Evolutionary conservation across 345 rosid species (phyloP).

Genomic region (Cochlearia excelsa): DNA sequence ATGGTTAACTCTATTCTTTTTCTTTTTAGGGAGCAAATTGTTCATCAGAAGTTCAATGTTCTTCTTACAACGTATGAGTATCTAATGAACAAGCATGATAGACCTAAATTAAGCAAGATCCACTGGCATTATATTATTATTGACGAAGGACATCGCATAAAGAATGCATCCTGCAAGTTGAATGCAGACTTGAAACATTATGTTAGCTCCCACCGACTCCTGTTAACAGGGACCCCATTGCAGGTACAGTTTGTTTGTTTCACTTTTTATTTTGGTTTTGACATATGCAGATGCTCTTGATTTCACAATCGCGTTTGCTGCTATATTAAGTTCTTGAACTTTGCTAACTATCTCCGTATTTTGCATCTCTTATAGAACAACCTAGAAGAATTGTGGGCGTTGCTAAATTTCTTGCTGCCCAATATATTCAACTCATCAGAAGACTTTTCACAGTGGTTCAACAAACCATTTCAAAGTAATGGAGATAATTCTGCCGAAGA

Average conservation of each 20-base stretch:
- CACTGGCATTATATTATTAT: constrained; percentile 90
- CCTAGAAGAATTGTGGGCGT: constrained; percentile 90
- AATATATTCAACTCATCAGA: constrained; percentile 92
- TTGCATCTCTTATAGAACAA: constrained; percentile 56
- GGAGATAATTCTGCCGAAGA: constrained; percentile 84
- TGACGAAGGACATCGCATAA: constrained; percentile 95
- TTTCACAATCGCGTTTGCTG: constrained; percentile 7
- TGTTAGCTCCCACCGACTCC: constrained; percentile 73
- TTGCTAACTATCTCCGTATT: constrained; percentile 1
- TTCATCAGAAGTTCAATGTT: constrained; percentile 82
- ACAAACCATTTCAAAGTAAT: constrained; percentile 87
- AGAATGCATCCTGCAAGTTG: constrained; percentile 95
- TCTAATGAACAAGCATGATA: constrained; percentile 93
- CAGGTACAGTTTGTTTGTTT: constrained; percentile 48
- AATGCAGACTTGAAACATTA: constrained; percentile 84
- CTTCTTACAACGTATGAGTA: constrained; percentile 85
- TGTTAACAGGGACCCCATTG: constrained; percentile 83
- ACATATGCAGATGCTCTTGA: neutral
- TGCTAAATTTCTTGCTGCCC: constrained; percentile 87
- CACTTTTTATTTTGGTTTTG: constrained; percentile 2
- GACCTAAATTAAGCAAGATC: constrained; percentile 74
- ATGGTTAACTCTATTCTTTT: constrained; percentile 21
- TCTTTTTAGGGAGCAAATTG: constrained; percentile 73
- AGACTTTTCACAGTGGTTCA: constrained; percentile 97
- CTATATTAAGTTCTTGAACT: constrained; percentile 17